Evolutionary conservation across 2,329 filamentous ascomycete genomes (phyloP), one percentile per base, ranked within the genome.

Genomic region (Balansia obtecta): DNA sequence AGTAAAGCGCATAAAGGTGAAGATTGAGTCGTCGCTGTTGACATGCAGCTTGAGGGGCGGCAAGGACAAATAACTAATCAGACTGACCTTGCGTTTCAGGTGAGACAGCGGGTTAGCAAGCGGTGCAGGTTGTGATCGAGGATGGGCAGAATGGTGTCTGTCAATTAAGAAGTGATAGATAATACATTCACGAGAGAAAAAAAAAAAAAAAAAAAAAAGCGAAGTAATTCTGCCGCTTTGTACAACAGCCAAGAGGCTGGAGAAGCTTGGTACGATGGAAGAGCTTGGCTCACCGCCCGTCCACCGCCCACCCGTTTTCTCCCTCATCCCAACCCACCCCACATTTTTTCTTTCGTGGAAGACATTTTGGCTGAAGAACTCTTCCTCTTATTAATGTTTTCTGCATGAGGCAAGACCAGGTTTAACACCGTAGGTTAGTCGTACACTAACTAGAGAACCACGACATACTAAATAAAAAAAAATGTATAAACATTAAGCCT

Each of bases 201-300:
- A 45, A 48, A 32, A 20, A n/a, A 46, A 49, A 43, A 46, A 45
- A 50, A 53, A 51, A 46, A 45, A 48, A 32, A 20, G 20, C 33
- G 33, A 42, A 22, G 20, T 18, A 47, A 53, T 53, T 53, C 46
- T 53, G 52, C 52, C 52, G 44, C 34, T 13, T 18, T 5, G 45
- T 42, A 22, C 42, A 43, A n/a, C 22, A 39, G 32, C 11, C 13
- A 12, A 37, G 18, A 30, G 20, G 40, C 44, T 34, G 39, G 48
- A 44, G 48, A 49, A 51, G 43, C 42, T 46, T 16, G 37, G 46
- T 34, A 18, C 44, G 1, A 10, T 45, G 32, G 20, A n/a, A 11
- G 27, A 34, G 34, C 47, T 49, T 27, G 27, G 11, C 51, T 53
- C 51, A 53, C 51, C 51, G 51, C 51, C 45, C 41, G 45, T 37